Evolutionary conservation across 2,329 filamentous ascomycete genomes (phyloP).

Genomic region (Fusarium tuaranense): DNA sequence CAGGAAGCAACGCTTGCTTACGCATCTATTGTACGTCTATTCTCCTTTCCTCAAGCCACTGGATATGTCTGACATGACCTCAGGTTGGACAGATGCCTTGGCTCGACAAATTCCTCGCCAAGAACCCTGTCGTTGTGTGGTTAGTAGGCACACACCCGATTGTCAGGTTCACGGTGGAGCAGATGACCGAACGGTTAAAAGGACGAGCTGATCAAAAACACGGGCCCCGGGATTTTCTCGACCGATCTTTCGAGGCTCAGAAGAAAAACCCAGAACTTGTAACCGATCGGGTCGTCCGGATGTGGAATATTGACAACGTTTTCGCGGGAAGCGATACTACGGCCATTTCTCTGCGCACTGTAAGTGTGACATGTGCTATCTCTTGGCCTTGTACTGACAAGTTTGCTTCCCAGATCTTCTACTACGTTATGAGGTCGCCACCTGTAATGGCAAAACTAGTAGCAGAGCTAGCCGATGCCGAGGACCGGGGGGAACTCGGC

Average conservation of each 20-base stretch:
- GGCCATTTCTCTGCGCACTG: too few species aligned
- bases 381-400: neutral
- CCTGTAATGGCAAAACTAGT: neutral
- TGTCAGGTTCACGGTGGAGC: neutral
- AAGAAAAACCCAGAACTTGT: too few species aligned
- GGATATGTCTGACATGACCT: neutral
- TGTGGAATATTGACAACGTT: too few species aligned
- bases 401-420: neutral
- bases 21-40: neutral
- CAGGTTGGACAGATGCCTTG: neutral
- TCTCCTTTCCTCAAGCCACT: neutral
- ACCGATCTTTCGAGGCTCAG: too few species aligned
- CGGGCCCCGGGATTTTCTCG: neutral
- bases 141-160: neutral
- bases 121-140: neutral
- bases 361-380: neutral
- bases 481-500: neutral
- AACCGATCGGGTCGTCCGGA: too few species aligned
- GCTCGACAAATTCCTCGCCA: neutral
- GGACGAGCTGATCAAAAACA: neutral
- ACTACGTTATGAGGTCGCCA: neutral
- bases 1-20: neutral
- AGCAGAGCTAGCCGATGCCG: neutral
- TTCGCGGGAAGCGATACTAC: too few species aligned
- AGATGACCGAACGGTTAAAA: neutral